Base-by-base conservation (phyloP, 768 basidiomycete species). In the Hirschioporus abietinus region DNA sequence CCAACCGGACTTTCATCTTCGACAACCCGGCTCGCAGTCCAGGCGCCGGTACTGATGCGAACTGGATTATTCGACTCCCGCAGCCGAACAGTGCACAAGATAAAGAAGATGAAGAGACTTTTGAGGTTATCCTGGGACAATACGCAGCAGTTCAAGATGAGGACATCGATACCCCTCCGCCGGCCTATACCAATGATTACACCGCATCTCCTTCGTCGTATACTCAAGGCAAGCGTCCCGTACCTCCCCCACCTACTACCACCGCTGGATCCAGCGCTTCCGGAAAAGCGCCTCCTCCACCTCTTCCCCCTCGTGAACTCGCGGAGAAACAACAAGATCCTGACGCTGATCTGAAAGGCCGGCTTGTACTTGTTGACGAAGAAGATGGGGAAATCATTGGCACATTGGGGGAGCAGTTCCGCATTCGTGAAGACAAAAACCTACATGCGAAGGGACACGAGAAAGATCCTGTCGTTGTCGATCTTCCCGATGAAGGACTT, bases 281-380 rank as follows among this genome's bases (percentile, higher is more conserved):
- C 68, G 75, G 27, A 73, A 78, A 60, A 80, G 82, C 69, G 76
- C 82, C 35, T 76, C 80, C 27, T 61, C 23, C 52, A 63, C 67
- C 65, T 66, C 65, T 64, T 34, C 17, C 57, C 52, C n/a, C 63
- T 62, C 25, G 58, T 24, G 35, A 25, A 57, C 10, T 36, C 18
- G 26, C 66, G n/a, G 35, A 66, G 57, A 20, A 63, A 30, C 36
- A 64, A 24, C 63, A 68, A 23, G 67, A 64, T 24, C 63, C 65
- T 60, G 68, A 70, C 59, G 64, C 61, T 1, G 78, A 78, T 57
- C 58, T 76, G 57, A 70, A 80, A 57, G 89, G 90, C 6, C 84
- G 83, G 63, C 81, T 92, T 34, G 85, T 92, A 52, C 82, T 91
- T 68, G 82, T 93, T 65, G 86, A 93, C 73, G 85, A 92, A 73